A percentile compares a stretch with the other conserved stretches of the same genome.
phyloP scores from a whole-genome alignment of 257 asterid species.

The Solanum chmielewskii region DNA sequence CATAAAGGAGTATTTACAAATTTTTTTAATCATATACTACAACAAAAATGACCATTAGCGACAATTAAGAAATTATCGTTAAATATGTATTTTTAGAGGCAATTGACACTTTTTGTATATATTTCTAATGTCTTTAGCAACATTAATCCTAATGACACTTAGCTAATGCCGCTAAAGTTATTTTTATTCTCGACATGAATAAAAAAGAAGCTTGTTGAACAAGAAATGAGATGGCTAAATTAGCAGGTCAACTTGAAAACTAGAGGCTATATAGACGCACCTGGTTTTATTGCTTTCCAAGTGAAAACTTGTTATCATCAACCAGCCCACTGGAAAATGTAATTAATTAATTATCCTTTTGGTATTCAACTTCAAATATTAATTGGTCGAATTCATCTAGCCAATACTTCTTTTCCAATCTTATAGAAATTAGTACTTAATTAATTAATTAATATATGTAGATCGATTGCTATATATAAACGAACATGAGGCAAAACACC shows the following conservation, averaged over 20 bases:
- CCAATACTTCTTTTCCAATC: neutral
- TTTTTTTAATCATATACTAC: too few species aligned
- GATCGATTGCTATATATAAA: neutral
- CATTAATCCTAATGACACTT: too few species aligned
- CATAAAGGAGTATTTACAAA: too few species aligned
- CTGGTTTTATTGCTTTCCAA: conserved; percentile 18
- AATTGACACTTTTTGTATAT: too few species aligned
- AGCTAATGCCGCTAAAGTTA: too few species aligned
- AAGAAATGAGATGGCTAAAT: neutral
- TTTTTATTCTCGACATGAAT: too few species aligned
- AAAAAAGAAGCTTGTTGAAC: neutral
- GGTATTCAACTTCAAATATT: too few species aligned
- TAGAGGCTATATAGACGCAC: conserved; percentile 11
- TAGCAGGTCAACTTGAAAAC: neutral
- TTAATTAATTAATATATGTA: neutral
- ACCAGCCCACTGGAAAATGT: conserved; percentile 39
- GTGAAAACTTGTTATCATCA: neutral
- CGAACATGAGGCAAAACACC: neutral
- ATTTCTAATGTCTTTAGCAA: too few species aligned
- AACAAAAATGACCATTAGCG: too few species aligned
- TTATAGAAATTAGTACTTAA: neutral
- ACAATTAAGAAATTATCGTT: too few species aligned
- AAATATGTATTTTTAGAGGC: too few species aligned
- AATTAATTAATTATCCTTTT: too few species aligned
- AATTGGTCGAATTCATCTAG: neutral